Evolutionary conservation across 2,329 filamentous ascomycete genomes (phyloP).

Genomic region (Periconia sp.): DNA sequence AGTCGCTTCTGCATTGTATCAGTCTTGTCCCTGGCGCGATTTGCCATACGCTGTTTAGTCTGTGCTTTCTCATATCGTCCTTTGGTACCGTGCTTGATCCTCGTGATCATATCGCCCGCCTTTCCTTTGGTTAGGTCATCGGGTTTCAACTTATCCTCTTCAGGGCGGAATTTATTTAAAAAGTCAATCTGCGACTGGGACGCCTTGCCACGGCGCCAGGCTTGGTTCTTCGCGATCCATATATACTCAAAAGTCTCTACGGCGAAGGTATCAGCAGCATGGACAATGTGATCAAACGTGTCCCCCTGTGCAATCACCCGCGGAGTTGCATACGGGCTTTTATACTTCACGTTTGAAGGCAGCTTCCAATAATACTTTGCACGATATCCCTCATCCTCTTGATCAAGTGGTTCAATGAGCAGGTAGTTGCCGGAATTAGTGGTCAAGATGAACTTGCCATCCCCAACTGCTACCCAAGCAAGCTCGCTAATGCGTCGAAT

Average conservation of each 20-base stretch:
- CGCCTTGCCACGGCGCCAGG: conserved; percentile 71
- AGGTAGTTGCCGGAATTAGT: conserved; percentile 63
- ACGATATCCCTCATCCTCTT: conserved; percentile 39
- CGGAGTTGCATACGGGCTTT: conserved; percentile 67
- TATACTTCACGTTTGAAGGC: conserved; percentile 34
- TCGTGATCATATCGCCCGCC: conserved; percentile 89
- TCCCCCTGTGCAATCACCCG: conserved; percentile 65
- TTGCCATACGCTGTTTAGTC: conserved; percentile 28
- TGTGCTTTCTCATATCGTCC: conserved; percentile 51
- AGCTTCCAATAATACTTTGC: conserved; percentile 49
- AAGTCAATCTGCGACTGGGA: conserved; percentile 64
- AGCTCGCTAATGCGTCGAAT: conserved; percentile 74
- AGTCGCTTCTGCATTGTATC: conserved; percentile 46
- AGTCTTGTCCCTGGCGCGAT: conserved; percentile 49
- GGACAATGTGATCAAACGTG: conserved; percentile 74
- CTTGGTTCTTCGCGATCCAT: conserved; percentile 66
- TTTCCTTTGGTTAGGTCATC: conserved; percentile 73
- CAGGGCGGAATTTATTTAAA: conserved; percentile 65
- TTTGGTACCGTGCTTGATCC: conserved; percentile 80
- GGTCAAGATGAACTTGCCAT: conserved; percentile 70
- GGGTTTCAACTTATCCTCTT: conserved; percentile 56
- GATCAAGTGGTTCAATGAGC: conserved; percentile 51
- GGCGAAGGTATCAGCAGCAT: conserved; percentile 82
- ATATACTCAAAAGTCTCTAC: conserved; percentile 63
- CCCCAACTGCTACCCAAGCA: conserved; percentile 81